Percentiles rank a stretch among this genome's conserved stretches.
Conservation (phyloP, 257 asterid genomes). For the Przewalskia tangutica region DNA sequence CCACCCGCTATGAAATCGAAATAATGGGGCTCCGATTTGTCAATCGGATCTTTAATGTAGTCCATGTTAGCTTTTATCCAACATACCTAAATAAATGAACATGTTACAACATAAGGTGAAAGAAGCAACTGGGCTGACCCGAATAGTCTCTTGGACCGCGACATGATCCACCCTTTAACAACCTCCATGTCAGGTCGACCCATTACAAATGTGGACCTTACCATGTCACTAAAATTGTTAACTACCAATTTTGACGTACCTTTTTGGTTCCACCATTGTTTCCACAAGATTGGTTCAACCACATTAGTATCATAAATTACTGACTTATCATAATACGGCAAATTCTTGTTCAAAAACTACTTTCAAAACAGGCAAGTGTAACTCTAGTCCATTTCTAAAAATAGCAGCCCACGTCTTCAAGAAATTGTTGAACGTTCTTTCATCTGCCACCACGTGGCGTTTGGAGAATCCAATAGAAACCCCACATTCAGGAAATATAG, state of each 20-base stretch:
- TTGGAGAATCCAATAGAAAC: conserved; percentile 39
- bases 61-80: conserved; percentile 20
- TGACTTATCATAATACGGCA: conserved; percentile 24
- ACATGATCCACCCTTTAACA: conserved; percentile 24
- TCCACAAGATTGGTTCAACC: conserved; percentile 15
- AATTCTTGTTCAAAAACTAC: background rate
- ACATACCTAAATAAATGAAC: conserved; percentile 33
- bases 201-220: conserved; percentile 35
- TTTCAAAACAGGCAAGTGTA: background rate
- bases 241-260: background rate
- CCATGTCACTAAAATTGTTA: background rate
- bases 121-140: conserved; percentile 2
- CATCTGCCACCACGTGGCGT: conserved; percentile 45
- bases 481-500: conserved; percentile 34
- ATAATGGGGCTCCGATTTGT: background rate
- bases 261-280: background rate
- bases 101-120: conserved; percentile 28
- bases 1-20: conserved; percentile 28
- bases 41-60: background rate
- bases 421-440: conserved; percentile 47
- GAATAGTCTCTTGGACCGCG: conserved; percentile 16
- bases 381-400: conserved; percentile 3
- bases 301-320: conserved; percentile 15
- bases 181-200: conserved; percentile 14
- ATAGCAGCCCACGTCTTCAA: conserved; percentile 32